Conservation (phyloP, 805 yeast species). For the Ogataea methanolica region DNA sequence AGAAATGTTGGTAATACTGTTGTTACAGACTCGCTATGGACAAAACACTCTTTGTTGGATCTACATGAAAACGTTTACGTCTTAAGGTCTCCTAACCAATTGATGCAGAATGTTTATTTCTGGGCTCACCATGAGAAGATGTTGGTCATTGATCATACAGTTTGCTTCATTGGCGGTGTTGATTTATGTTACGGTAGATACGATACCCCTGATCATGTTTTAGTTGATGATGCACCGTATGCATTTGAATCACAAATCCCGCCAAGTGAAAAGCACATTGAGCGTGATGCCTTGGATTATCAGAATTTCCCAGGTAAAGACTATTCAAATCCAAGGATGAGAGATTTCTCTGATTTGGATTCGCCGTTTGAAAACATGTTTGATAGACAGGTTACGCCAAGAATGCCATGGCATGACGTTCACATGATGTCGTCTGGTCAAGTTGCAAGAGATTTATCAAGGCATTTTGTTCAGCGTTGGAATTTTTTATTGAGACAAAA, state of each 20-base stretch:
- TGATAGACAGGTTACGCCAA: conserved; percentile 71
- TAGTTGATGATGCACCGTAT: conserved; percentile 62
- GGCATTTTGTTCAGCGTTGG: conserved; percentile 98
- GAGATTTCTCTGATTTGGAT: conserved; percentile 77
- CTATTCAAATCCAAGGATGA: conserved; percentile 91
- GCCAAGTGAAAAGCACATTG: conserved; percentile 6
- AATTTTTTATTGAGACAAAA: conserved; percentile 89
- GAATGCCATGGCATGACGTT: conserved; percentile 99
- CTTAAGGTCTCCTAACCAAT: conserved; percentile 91
- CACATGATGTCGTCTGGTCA: conserved; percentile 96
- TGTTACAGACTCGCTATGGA: conserved; percentile 89
- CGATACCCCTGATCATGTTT: conserved; percentile 94
- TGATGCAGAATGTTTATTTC: conserved; percentile 85
- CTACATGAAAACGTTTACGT: conserved; percentile 84
- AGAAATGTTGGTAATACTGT: conserved; percentile 92
- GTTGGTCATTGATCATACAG: conserved; percentile 78
- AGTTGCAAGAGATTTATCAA: conserved; percentile 84
- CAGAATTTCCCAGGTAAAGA: conserved; percentile 95
- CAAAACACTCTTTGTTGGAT: conserved; percentile 86
- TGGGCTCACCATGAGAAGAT: conserved; percentile 99
- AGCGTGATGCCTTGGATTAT: conserved; percentile 29
- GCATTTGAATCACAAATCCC: conserved; percentile 24
- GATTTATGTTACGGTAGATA: conserved; percentile 94
- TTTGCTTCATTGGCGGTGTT: conserved; percentile 92
- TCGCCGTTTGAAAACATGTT: conserved; percentile 90